A percentile compares a stretch with the other conserved stretches of the same genome.
phyloP scores from a whole-genome alignment of 2,329 filamentous ascomycete genomes.

The Nannizziopsis barbatae region DNA sequence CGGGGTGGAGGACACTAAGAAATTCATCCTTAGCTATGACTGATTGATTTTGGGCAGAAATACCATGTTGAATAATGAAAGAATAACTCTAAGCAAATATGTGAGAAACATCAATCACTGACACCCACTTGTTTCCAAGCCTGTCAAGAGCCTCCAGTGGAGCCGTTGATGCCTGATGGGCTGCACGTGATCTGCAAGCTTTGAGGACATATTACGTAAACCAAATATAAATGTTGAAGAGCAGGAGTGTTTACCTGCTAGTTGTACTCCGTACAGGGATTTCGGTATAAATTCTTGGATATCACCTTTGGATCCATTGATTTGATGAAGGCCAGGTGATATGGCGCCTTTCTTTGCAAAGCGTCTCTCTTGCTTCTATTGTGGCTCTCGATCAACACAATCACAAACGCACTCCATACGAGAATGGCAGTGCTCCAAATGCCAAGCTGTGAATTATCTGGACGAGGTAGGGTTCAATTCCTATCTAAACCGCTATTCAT shows the following conservation, averaged over 20 bases:
- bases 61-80: too few relatives aligned
- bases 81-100: too few relatives aligned
- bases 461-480: conserved; percentile 55
- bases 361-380: conserved; percentile 68
- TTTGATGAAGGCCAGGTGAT: conserved; percentile 16
- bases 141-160: too few relatives aligned
- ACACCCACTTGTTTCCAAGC: too few relatives aligned
- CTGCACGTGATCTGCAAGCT: too few relatives aligned
- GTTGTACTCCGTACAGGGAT: not conserved
- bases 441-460: conserved; percentile 79
- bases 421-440: conserved; percentile 63
- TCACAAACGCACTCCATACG: conserved; percentile 47
- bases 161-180: too few relatives aligned
- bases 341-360: conserved; percentile 36
- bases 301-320: not conserved
- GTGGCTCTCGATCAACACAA: conserved; percentile 55
- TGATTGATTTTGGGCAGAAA: not conserved
- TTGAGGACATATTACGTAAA: too few relatives aligned
- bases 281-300: not conserved
- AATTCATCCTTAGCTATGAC: not conserved
- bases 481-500: not conserved
- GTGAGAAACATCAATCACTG: too few relatives aligned
- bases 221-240: too few relatives aligned
- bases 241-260: too few relatives aligned
- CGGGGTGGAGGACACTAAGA: not conserved